Percentiles rank a stretch among this genome's conserved stretches.
Evolutionary conservation across 805 yeast species (phyloP).

Genomic region (Starmerella apis): DNA sequence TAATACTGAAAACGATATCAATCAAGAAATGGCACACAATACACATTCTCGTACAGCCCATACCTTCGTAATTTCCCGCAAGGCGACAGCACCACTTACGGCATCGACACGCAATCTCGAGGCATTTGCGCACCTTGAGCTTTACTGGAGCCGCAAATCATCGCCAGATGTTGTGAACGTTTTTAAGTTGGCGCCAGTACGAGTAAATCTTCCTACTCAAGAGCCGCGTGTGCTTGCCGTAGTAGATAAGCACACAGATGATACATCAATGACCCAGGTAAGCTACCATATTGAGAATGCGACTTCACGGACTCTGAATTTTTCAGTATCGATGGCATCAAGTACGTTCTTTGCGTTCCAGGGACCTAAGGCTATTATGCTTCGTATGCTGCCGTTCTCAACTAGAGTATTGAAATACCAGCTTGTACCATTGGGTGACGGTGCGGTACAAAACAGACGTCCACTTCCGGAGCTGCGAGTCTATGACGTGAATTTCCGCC

Average conservation of each 20-base stretch:
- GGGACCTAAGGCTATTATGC: constrained; percentile 31
- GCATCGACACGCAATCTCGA: constrained; percentile 18
- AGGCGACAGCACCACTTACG: neutral
- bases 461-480: constrained; percentile 53
- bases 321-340: constrained; percentile 40
- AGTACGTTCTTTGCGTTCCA: constrained; percentile 35
- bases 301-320: constrained; percentile 56
- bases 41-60: constrained; percentile 10
- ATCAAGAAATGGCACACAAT: constrained; percentile 13
- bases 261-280: constrained; percentile 30
- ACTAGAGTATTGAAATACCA: constrained; percentile 32
- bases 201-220: constrained; percentile 24
- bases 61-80: constrained; percentile 7
- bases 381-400: constrained; percentile 54
- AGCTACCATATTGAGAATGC: constrained; percentile 61
- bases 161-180: constrained; percentile 18
- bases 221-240: constrained; percentile 26
- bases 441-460: constrained; percentile 24
- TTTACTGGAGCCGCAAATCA: constrained; percentile 30
- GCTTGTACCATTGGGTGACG: constrained; percentile 27
- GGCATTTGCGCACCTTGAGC: constrained; percentile 26
- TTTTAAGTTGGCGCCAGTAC: constrained; percentile 21
- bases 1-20: neutral
- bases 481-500: constrained; percentile 58
- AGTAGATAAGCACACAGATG: constrained; percentile 22